A percentile compares a stretch with the other conserved stretches of the same genome.
These are phyloP conservation scores for Amanita subjunquillea DNA, from an alignment of 768 basidiomycete genomes.

Conservation along the genomic window DNA sequence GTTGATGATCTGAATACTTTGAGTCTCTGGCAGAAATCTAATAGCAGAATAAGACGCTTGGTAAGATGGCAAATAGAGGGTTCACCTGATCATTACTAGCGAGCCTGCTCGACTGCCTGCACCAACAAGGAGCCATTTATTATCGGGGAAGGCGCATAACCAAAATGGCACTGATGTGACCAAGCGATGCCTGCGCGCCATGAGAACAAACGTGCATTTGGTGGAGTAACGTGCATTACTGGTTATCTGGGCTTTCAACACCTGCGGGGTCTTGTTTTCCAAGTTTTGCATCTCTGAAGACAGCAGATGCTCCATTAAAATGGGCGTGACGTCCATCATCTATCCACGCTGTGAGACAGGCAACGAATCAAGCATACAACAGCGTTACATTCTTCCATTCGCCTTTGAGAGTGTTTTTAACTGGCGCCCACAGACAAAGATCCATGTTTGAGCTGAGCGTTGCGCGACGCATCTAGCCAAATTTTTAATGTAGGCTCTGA, in stretches of 20 bases:
- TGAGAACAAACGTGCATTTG: not conserved
- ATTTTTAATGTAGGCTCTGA: not conserved
- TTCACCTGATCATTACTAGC: slow-evolving; percentile 48
- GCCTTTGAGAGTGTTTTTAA: slow-evolving; percentile 60
- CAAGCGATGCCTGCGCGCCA: slow-evolving; percentile 48
- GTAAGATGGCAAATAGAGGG: not conserved
- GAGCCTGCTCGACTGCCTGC: slow-evolving; percentile 59
- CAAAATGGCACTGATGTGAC: slow-evolving; percentile 55
- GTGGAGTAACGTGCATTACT: slow-evolving; percentile 23
- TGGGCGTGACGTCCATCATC: slow-evolving; percentile 47
- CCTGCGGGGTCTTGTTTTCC: slow-evolving; percentile 16
- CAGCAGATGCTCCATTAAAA: slow-evolving; percentile 27
- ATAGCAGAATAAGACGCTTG: not conserved
- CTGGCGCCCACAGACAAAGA: slow-evolving; percentile 54
- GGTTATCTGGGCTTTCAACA: slow-evolving; percentile 44
- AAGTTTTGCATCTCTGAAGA: slow-evolving; percentile 10
- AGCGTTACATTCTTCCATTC: slow-evolving; percentile 53
- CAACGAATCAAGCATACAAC: not conserved
- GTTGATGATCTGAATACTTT: slow-evolving; percentile 13
- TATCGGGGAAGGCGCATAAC: slow-evolving; percentile 32
- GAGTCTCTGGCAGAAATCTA: not conserved
- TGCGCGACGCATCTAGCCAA: slow-evolving; percentile 52
- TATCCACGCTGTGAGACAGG: slow-evolving; percentile 14
- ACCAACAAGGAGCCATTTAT: slow-evolving; percentile 58
- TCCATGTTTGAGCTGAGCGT: slow-evolving; percentile 70